Evolutionary conservation across 2,329 filamentous ascomycete genomes (phyloP).

Genomic region (Colletotrichum acutatum): DNA sequence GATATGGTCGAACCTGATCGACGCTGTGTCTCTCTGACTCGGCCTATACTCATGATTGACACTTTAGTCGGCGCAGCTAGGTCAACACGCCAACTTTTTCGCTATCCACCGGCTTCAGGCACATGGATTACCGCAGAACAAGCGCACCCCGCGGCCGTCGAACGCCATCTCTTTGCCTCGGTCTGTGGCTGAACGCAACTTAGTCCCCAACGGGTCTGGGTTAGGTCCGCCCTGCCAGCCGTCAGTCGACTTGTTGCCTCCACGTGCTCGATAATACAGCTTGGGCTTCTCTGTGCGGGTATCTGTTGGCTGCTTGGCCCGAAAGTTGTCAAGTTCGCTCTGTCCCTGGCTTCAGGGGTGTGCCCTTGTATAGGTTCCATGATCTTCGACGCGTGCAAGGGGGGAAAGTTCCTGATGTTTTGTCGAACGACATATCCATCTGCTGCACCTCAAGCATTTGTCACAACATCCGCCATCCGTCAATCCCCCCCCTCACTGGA

Average conservation of each 20-base stretch:
- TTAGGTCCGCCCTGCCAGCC: slow-evolving; percentile 18
- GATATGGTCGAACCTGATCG: slow-evolving; percentile 19
- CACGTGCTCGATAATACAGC: slow-evolving; percentile 13
- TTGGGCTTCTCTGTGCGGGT: neutral
- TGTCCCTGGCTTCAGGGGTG: slow-evolving; percentile 11
- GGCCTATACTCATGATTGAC: slow-evolving; percentile 9
- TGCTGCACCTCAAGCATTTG: slow-evolving; percentile 22
- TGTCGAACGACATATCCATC: slow-evolving; percentile 17
- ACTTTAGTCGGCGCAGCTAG: slow-evolving; percentile 1
- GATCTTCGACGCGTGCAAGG: slow-evolving; percentile 23
- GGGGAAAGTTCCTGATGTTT: slow-evolving; percentile 30
- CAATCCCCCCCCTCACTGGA: neutral
- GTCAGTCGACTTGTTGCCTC: slow-evolving; percentile 9
- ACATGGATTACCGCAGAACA: slow-evolving; percentile 6
- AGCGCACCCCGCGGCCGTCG: slow-evolving; percentile 19
- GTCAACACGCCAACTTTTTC: slow-evolving; percentile 16
- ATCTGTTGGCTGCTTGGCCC: slow-evolving; percentile 10
- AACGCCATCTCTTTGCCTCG: neutral
- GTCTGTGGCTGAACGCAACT: slow-evolving; percentile 13
- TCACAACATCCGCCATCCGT: slow-evolving; percentile 26
- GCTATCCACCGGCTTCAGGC: slow-evolving; percentile 9
- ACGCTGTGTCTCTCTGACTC: slow-evolving; percentile 16
- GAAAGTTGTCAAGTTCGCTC: slow-evolving; percentile 10
- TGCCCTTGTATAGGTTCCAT: slow-evolving; percentile 17
- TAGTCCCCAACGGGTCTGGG: slow-evolving; percentile 3